Evolutionary conservation across 768 basidiomycete species (phyloP).

Genomic region (Royoungia palumana): DNA sequence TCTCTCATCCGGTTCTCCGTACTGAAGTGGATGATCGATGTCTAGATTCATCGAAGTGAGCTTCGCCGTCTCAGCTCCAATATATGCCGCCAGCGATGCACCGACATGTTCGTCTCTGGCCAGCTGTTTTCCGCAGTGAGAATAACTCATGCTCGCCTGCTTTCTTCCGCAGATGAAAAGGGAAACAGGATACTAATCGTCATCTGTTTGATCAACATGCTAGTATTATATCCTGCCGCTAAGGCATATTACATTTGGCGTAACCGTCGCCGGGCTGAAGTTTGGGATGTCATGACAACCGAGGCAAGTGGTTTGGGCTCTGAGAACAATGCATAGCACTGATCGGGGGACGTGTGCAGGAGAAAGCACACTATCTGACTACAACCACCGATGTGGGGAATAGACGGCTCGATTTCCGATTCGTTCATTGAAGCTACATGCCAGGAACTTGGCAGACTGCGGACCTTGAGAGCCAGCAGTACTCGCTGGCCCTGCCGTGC

Average conservation of each 20-base stretch:
- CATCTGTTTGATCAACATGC: constrained; percentile 49
- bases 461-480: too few species aligned
- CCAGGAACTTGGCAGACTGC: too few species aligned
- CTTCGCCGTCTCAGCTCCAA: constrained; percentile 46
- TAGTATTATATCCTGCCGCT: constrained; percentile 50
- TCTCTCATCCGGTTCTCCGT: too few species aligned
- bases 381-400: constrained; percentile 51
- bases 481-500: too few species aligned
- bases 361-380: constrained; percentile 46
- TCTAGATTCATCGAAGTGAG: constrained; percentile 43
- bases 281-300: constrained; percentile 56
- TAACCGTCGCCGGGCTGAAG: constrained; percentile 48
- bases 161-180: constrained; percentile 41
- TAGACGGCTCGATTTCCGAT: constrained; percentile 57
- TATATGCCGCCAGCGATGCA: constrained; percentile 56
- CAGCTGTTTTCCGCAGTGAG: too few species aligned
- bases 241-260: constrained; percentile 58
- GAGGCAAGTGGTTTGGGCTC: constrained; percentile 32
- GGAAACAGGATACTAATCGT: constrained; percentile 54
- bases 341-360: constrained; percentile 30
- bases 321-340: background rate
- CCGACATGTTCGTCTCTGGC: constrained; percentile 43
- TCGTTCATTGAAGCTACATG: constrained; percentile 43
- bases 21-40: too few species aligned
- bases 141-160: background rate